Evolutionary conservation across 352 stramenopile genomes (phyloP), one percentile per base, ranked within the genome.

Genomic region (Blastocystis sp.): DNA sequence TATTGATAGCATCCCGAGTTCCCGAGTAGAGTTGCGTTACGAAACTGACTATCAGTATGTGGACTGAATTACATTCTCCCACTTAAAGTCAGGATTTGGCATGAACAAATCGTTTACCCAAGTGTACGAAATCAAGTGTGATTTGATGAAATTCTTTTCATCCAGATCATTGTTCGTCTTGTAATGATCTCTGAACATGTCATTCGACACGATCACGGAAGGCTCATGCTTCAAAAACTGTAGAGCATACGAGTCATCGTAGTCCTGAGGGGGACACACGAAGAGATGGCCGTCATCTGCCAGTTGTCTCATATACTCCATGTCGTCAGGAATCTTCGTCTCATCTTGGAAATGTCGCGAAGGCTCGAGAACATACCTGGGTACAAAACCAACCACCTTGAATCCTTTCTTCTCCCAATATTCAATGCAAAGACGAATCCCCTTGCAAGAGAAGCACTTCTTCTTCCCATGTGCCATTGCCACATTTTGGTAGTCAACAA

Each of bases 161-260:
- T 95, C 93, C 26, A 93, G 91, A 75, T 94, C 91, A 3, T 91
- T 91, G 90, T 93, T 94, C 54, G 93, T 94, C 66, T 93, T 92
- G 18, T 95, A 91, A 75, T 95, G 92, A 91, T 96, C 93, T 43
- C 93, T 92, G 90, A 94, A 96, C 41, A 95, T 85, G 69, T 96
- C 93, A 79, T 96, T 96, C n/a, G 93, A 95, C 43, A 96, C 92
- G 39, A 96, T 91, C 62, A 93, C 94, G 70, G 93, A 93, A 63
- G 94, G 90, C 62, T 96, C 92, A 43, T 92, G 90, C 11, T 92
- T 92, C n/a, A 93, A 93, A 87, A 95, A 95, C 64, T 95, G 92
- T 81, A 96, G 95, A 90, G 93, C 94, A 91, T 95, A 96, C 55
- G 93, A 93, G 79, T 96, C 93, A 79, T 95, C 93, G 79, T 95